phyloP scores from a whole-genome alignment of 2,329 filamentous ascomycete genomes.

The Macrophomina tecta region DNA sequence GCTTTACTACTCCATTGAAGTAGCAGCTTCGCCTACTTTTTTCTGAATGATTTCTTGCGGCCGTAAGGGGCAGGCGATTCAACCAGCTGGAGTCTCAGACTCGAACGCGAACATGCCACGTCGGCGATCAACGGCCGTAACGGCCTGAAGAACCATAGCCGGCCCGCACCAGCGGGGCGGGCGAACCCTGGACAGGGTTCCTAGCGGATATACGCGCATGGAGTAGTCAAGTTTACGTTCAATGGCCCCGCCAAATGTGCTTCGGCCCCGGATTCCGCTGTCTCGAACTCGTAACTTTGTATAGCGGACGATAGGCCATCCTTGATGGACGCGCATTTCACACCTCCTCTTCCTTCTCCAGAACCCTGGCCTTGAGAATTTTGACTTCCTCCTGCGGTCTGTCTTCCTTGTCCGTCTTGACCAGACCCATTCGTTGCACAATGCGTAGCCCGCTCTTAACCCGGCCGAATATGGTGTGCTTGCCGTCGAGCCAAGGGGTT shows the following conservation, averaged over 20 bases:
- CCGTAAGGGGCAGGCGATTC: background rate
- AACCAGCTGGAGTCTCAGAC: background rate
- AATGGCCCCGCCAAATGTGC: background rate
- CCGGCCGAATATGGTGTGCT: slow-evolving; percentile 94
- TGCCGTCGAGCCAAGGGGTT: slow-evolving; percentile 94
- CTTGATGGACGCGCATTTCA: background rate
- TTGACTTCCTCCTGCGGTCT: slow-evolving; percentile 80
- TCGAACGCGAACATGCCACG: background rate
- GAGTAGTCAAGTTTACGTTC: background rate
- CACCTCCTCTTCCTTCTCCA: slow-evolving; percentile 60
- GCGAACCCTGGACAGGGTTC: background rate
- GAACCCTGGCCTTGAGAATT: slow-evolving; percentile 74
- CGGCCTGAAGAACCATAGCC: background rate
- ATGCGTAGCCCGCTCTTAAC: slow-evolving; percentile 83
- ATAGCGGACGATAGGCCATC: background rate
- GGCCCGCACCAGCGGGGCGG: background rate
- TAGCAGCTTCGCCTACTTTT: background rate
- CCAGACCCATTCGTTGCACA: slow-evolving; percentile 86
- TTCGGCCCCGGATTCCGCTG: background rate
- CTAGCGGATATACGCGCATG: background rate
- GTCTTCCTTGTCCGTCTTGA: slow-evolving; percentile 83
- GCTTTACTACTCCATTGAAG: background rate
- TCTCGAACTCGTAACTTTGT: background rate
- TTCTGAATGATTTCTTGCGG: background rate
- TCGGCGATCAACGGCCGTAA: background rate